Evolutionary conservation across 176 grass and related monocot genomes (phyloP).

Genomic region (Juncus effusus): DNA sequence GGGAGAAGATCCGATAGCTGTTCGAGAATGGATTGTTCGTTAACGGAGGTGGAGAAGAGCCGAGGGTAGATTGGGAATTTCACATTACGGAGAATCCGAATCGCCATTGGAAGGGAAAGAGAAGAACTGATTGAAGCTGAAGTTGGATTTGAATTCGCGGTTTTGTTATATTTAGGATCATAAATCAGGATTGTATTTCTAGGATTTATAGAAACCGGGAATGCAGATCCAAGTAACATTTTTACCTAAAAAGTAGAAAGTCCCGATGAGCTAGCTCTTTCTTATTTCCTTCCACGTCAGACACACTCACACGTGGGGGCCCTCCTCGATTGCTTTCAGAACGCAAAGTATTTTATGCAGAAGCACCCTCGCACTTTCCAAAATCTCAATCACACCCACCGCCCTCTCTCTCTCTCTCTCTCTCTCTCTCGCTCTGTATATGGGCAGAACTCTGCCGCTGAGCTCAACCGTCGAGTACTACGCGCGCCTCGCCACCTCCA

Average conservation of each 20-base stretch:
- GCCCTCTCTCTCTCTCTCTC: not conserved
- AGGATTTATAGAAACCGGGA: slow-evolving; percentile 1
- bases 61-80: not conserved
- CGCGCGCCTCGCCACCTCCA: slow-evolving; percentile 27
- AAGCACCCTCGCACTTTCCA: not conserved
- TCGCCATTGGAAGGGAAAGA: slow-evolving; percentile 14
- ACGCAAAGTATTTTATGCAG: not conserved
- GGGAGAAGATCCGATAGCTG: slow-evolving; percentile 53
- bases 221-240: not conserved
- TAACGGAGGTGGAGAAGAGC: slow-evolving; percentile 8
- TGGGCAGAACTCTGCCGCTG: slow-evolving; percentile 31
- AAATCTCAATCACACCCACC: not conserved
- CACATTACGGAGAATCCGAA: slow-evolving; percentile 1
- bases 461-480: slow-evolving; percentile 19
- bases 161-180: not conserved
- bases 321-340: not conserved
- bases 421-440: slow-evolving; percentile 2
- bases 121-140: not conserved
- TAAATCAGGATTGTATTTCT: not conserved
- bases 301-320: not conserved
- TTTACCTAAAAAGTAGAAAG: no score
- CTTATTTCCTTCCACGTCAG: slow-evolving; percentile 12
- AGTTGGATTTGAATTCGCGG: not conserved
- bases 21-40: slow-evolving; percentile 51
- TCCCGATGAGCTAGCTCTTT: not conserved